Conservation (phyloP, 352 stramenopile species). For the Phytophthora rubi region DNA sequence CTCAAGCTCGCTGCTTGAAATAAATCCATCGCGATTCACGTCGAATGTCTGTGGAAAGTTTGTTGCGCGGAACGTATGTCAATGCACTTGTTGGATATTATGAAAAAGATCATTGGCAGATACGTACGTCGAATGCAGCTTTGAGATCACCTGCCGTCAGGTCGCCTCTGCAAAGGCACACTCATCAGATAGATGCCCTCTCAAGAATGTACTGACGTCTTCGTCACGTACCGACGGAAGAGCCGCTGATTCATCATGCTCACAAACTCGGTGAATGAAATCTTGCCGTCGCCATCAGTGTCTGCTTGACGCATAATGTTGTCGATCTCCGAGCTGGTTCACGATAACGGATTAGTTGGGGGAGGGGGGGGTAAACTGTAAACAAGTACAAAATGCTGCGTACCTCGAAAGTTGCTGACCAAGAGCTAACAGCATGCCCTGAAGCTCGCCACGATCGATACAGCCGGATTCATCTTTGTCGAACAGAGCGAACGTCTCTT, state of each 20-base stretch:
- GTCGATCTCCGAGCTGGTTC: constrained; percentile 59
- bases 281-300: constrained; percentile 69
- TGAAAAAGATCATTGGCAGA: not conserved
- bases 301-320: constrained; percentile 77
- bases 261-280: constrained; percentile 83
- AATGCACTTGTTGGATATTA: not conserved
- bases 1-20: constrained; percentile 66
- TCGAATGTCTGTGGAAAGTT: constrained; percentile 60
- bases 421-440: constrained; percentile 54
- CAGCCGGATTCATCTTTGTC: constrained; percentile 78
- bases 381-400: not conserved
- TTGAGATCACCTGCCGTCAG: constrained; percentile 63
- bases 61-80: not conserved
- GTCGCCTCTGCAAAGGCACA: constrained; percentile 42
- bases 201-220: not conserved
- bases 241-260: constrained; percentile 80
- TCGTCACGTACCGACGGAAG: constrained; percentile 51
- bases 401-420: constrained; percentile 63
- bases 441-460: constrained; percentile 73
- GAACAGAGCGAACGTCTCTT: constrained; percentile 75
- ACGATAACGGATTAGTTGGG: not conserved
- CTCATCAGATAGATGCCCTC: not conserved
- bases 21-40: constrained; percentile 73
- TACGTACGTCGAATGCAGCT: constrained; percentile 62
- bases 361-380: not conserved